Evolutionary conservation across 139 green algal species (phyloP).

Genomic region (Micractinium sp.): DNA sequence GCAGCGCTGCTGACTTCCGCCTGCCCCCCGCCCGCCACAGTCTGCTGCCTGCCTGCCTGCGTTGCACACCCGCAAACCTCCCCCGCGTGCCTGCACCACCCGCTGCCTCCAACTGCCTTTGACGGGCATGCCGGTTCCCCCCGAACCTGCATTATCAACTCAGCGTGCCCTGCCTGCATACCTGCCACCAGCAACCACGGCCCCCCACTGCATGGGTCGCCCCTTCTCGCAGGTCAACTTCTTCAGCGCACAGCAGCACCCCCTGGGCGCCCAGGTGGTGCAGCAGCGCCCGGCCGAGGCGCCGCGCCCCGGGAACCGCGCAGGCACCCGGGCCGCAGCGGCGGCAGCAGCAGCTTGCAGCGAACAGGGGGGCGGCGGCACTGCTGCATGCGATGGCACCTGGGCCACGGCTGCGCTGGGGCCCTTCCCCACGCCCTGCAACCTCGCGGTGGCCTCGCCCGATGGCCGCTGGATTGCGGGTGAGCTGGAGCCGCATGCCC

Average conservation of each 20-base stretch:
- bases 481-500: not conserved
- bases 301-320: not conserved
- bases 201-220: not conserved
- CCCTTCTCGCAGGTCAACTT: conserved; percentile 10
- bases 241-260: not conserved
- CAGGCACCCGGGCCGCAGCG: not conserved
- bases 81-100: not conserved
- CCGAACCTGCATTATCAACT: not conserved
- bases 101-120: not conserved
- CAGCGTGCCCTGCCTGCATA: not conserved
- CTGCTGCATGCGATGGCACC: not conserved
- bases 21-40: too few relatives aligned
- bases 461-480: conserved; percentile 39
- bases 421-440: conserved; percentile 29
- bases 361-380: not conserved
- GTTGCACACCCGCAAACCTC: not conserved
- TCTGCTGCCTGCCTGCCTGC: not conserved
- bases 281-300: not conserved
- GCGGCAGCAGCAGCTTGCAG: not conserved
- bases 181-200: too few relatives aligned
- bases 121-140: not conserved
- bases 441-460: conserved; percentile 42
- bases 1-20: not conserved
- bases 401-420: conserved; percentile 28
- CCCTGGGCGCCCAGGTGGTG: not conserved